Conservation (phyloP, 2,329 filamentous ascomycete species). For the Alternaria angustiovoidea region DNA sequence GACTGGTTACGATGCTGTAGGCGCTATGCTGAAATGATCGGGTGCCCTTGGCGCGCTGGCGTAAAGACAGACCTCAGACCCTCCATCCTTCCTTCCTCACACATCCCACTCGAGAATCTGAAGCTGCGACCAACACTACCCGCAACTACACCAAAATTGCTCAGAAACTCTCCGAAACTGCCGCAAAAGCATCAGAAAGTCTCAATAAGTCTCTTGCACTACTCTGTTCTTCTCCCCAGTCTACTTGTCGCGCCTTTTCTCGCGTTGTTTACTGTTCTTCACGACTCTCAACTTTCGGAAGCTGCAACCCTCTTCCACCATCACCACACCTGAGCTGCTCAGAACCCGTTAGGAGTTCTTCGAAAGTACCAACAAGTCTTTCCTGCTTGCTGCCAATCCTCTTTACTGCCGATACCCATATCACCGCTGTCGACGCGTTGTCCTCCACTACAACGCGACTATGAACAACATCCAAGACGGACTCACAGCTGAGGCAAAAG, state of each 20-base stretch:
- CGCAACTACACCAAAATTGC: constrained; percentile 7
- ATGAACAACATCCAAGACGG: constrained; percentile 29
- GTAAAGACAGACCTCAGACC: constrained; percentile 3
- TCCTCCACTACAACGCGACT: constrained; percentile 20
- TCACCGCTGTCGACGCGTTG: constrained; percentile 25
- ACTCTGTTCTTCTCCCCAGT: background rate
- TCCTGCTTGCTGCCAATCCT: background rate
- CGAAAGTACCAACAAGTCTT: background rate
- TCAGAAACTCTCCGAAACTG: constrained; percentile 7
- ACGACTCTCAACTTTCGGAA: background rate
- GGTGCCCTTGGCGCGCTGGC: constrained; percentile 12
- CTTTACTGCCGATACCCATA: background rate
- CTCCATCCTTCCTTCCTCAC: constrained; percentile 26
- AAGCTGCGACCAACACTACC: constrained; percentile 24
- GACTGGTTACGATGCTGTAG: background rate
- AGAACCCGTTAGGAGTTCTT: background rate
- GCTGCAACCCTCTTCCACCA: constrained; percentile 1
- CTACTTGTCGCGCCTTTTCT: constrained; percentile 14
- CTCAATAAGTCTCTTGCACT: background rate
- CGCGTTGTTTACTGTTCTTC: constrained; percentile 34
- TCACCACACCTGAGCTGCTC: constrained; percentile 3
- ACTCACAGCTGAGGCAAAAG: constrained; percentile 47
- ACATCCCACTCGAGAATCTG: constrained; percentile 21
- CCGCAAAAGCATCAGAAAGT: constrained; percentile 4
- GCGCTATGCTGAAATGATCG: background rate